A percentile compares a stretch with the other conserved stretches of the same genome.
These are phyloP conservation scores for Glarea lozoyensis DNA, from an alignment of 495 filamentous ascomycete genomes.

Conservation along the genomic window DNA sequence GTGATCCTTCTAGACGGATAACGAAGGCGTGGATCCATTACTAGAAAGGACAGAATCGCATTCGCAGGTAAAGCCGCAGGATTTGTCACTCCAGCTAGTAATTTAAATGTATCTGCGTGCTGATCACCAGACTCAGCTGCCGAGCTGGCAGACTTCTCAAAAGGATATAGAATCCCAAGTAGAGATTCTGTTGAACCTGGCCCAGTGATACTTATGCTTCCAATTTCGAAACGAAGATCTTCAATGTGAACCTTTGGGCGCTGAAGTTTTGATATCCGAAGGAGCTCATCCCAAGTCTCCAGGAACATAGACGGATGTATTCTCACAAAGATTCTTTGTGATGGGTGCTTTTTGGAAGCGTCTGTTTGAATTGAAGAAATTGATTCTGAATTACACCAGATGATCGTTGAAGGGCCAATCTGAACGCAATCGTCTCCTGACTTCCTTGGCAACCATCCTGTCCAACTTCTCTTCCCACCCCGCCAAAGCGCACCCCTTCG, in stretches of 20 bases:
- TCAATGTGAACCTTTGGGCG: constrained; percentile 69
- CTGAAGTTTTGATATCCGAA: constrained; percentile 59
- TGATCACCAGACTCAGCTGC: constrained; percentile 25
- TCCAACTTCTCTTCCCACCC: constrained; percentile 58
- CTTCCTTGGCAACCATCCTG: constrained; percentile 55
- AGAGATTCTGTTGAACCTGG: constrained; percentile 78
- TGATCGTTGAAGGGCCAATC: constrained; percentile 69
- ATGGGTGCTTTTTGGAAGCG: constrained; percentile 19
- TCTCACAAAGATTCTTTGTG: constrained; percentile 58
- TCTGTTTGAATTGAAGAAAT: neutral
- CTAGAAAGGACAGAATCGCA: constrained; percentile 60
- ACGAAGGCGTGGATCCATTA: constrained; percentile 71
- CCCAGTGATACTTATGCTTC: constrained; percentile 82
- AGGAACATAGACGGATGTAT: constrained; percentile 85
- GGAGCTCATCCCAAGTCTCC: constrained; percentile 71
- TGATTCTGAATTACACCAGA: constrained; percentile 44
- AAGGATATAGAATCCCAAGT: constrained; percentile 60
- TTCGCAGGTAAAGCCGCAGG: constrained; percentile 66
- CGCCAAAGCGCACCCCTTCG: constrained; percentile 64
- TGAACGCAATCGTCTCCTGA: constrained; percentile 38
- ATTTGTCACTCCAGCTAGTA: constrained; percentile 63
- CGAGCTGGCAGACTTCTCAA: constrained; percentile 10
- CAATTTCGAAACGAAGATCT: constrained; percentile 88
- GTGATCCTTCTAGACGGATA: constrained; percentile 52
- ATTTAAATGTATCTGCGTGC: constrained; percentile 50